Base-by-base conservation (phyloP, 2,329 filamentous ascomycete genomes). In the Waltergamsia citrina region DNA sequence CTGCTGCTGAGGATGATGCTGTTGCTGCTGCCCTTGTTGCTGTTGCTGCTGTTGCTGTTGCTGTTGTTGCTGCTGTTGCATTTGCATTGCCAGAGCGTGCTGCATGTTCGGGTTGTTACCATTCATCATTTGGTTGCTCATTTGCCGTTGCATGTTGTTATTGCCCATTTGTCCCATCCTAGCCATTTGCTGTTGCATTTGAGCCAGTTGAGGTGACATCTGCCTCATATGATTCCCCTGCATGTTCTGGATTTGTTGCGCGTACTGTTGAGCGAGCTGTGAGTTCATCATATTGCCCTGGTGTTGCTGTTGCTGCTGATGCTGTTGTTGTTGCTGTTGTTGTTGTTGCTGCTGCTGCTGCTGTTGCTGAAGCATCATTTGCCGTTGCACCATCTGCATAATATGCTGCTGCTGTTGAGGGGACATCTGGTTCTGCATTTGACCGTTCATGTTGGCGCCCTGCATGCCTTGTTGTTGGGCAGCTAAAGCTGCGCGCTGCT, bases 281-380 rank as follows among this genome's bases (percentile, higher is more conserved):
- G 63, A 59, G 11, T 63, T 59, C 15, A 51, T 59, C 50, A 59
- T 49, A 54, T 62, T 64, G 44, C 55, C 60, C 41, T 47, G 59
- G 7, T 54, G 53, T 8, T 51, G 48, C 7, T 44, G 43, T 2
- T 53, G 51, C 9, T 52, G 53, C 9, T 50, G 48, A 5, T 43
- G 41, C 2, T 53, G 51, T 16, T 54, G 53, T 10, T 54, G 49
- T 19, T 53, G 52, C 29, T 53, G 49, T 27, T 52, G 44, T n/a
- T 47, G 45, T 22, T 53, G 49, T 16, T 54, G 51, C 8, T 57
- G 55, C 17, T 59, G 57, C n/a, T n/a, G n/a, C n/a, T n/a, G n/a
- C 30, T 61, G 59, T 27, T 63, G 60, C 34, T 63, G 60, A 38
- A 57, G 34, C 41, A 60, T 45, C 36, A 53, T 44, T 36, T 61